Evolutionary conservation across 2,329 filamentous ascomycete species (phyloP).

Genomic region (Trichoderma simmonsii): DNA sequence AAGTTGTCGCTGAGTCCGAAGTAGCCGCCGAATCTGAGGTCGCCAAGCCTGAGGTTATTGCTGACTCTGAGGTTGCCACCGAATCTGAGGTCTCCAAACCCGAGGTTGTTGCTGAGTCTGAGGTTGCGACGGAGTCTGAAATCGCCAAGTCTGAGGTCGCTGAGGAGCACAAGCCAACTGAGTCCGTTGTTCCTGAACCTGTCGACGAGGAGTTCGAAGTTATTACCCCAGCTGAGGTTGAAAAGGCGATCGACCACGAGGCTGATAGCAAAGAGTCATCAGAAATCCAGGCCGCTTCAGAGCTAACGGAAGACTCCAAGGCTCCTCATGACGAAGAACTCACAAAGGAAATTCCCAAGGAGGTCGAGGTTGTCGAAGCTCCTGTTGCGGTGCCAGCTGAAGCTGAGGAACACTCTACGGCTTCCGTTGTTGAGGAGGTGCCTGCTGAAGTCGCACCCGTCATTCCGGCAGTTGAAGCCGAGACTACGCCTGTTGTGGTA

Average conservation of each 20-base stretch:
- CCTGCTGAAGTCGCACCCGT: slow-evolving; percentile 12
- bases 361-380: background rate
- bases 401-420: background rate
- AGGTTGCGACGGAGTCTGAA: slow-evolving; percentile 18
- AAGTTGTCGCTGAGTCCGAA: background rate
- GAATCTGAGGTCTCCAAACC: background rate
- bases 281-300: background rate
- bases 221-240: slow-evolving; percentile 2
- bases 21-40: background rate
- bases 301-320: slow-evolving; percentile 1
- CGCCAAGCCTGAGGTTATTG: background rate
- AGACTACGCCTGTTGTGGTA: slow-evolving; percentile 1
- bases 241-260: background rate
- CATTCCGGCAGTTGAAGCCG: background rate
- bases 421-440: background rate
- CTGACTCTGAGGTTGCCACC: background rate
- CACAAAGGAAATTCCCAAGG: background rate
- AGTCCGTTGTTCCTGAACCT: background rate
- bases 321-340: background rate
- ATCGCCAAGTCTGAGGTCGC: slow-evolving; percentile 1
- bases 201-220: background rate
- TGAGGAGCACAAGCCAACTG: slow-evolving; percentile 6
- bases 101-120: background rate
- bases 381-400: background rate
- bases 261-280: background rate